Conservation (phyloP, 2,329 filamentous ascomycete species). For the Trichoderma breve region DNA sequence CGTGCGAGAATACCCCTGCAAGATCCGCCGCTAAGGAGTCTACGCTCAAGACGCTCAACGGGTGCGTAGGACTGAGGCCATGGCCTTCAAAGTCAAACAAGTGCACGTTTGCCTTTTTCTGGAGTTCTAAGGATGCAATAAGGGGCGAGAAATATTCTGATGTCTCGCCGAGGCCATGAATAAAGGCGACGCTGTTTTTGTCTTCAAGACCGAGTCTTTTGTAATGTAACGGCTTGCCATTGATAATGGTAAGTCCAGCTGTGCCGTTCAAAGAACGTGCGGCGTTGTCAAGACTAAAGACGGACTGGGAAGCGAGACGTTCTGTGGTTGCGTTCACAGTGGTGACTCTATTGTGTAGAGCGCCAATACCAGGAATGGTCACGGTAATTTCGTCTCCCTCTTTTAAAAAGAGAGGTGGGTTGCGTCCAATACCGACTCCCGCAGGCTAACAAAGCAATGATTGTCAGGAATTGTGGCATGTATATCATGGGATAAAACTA, state of each 20-base stretch:
- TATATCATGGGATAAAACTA: background rate
- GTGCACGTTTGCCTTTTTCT: background rate
- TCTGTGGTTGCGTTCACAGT: background rate
- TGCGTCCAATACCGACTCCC: constrained; percentile 5
- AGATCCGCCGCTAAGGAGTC: background rate
- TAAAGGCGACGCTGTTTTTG: background rate
- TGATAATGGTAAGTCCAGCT: background rate
- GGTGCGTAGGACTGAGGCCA: constrained; percentile 7
- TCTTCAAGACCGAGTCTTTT: background rate
- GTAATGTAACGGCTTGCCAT: constrained; percentile 2
- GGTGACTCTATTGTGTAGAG: background rate
- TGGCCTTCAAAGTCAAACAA: constrained; percentile 16
- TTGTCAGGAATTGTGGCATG: background rate
- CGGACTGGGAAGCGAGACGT: background rate
- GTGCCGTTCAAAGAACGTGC: background rate
- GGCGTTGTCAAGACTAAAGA: background rate
- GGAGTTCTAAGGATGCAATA: background rate
- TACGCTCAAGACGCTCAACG: constrained; percentile 7
- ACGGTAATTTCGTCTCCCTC: background rate
- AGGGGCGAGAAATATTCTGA: background rate
- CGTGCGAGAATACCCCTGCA: background rate
- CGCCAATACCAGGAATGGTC: constrained; percentile 2
- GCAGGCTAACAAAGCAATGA: background rate
- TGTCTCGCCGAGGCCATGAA: background rate
- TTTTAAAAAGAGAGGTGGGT: background rate